phyloP scores from a whole-genome alignment of 2,329 filamentous ascomycete genomes.

The Aspergillus udagawae region DNA sequence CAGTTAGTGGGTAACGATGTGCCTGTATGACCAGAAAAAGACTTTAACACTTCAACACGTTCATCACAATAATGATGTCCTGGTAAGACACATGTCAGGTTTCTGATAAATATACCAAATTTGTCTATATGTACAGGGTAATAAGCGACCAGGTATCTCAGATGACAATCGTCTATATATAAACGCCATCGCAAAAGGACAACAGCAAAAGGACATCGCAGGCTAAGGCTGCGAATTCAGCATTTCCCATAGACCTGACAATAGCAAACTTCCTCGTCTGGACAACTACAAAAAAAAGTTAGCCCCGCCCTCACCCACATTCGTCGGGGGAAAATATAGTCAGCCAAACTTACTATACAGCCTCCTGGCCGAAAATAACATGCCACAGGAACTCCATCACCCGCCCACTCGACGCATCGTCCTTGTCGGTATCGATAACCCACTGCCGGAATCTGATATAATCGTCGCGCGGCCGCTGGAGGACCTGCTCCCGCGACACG shows the following conservation, averaged over 20 bases:
- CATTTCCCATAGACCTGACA: conserved; percentile 36
- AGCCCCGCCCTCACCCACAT: background rate
- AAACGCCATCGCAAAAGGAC: background rate
- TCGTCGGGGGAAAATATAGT: background rate
- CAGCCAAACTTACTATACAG: conserved; percentile 34
- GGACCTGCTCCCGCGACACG: conserved; percentile 53
- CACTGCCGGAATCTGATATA: conserved; percentile 58
- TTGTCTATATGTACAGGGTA: background rate
- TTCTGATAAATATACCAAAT: background rate
- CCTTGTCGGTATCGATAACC: conserved; percentile 54
- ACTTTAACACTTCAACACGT: too few species aligned
- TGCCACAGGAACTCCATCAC: conserved; percentile 66
- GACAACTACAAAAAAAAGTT: conserved; percentile 21
- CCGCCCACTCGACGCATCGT: conserved; percentile 54
- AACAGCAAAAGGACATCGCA: background rate
- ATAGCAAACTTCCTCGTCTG: conserved; percentile 32
- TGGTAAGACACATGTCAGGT: too few species aligned
- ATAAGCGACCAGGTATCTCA: background rate
- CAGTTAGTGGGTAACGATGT: background rate
- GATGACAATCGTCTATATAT: background rate
- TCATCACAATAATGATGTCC: too few species aligned
- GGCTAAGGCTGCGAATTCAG: conserved; percentile 8
- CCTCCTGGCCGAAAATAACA: conserved; percentile 46
- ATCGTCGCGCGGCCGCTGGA: conserved; percentile 46
- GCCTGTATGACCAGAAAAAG: too few species aligned